These are phyloP conservation scores for Nepenthes mirabilis DNA, from an alignment of 148 eudicot genomes.

Conservation along the genomic window DNA sequence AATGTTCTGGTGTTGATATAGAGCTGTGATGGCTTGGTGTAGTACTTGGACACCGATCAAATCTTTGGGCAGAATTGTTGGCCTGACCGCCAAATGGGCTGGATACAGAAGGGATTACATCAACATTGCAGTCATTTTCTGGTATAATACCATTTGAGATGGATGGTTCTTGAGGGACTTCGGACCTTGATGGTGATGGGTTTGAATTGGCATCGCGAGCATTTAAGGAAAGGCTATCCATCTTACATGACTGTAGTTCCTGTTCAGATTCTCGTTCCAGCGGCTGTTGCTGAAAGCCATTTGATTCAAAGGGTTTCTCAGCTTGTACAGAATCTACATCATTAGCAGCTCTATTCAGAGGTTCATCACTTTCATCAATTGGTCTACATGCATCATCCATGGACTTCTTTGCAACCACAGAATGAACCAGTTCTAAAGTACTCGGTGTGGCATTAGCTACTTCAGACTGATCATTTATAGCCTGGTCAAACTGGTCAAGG, in stretches of 20 bases:
- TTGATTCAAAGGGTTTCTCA: slow-evolving; percentile 8
- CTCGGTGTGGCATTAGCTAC: slow-evolving; percentile 11
- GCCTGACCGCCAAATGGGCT: slow-evolving; percentile 13
- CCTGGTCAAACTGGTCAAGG: slow-evolving; percentile 14
- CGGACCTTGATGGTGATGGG: slow-evolving; percentile 10
- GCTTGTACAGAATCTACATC: slow-evolving; percentile 10
- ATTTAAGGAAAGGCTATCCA: slow-evolving; percentile 23
- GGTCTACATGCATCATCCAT: slow-evolving; percentile 14
- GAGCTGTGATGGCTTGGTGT: slow-evolving; percentile 12
- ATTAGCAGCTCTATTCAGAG: slow-evolving; percentile 12
- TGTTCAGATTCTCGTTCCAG: slow-evolving; percentile 14
- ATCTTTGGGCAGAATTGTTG: slow-evolving; percentile 17
- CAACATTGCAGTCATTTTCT: slow-evolving; percentile 10
- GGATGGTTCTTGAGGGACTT: slow-evolving; percentile 11
- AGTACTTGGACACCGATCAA: slow-evolving; percentile 13
- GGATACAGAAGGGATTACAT: slow-evolving; percentile 11
- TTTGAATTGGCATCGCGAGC: slow-evolving; percentile 18
- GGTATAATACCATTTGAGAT: slow-evolving; percentile 7
- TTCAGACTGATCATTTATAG: slow-evolving; percentile 13
- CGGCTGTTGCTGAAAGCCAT: slow-evolving; percentile 15
- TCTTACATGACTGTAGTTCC: slow-evolving; percentile 16
- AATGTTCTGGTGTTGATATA: slow-evolving; percentile 10
- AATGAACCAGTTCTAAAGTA: slow-evolving; percentile 6
- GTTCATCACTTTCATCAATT: slow-evolving; percentile 9
- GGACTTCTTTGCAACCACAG: slow-evolving; percentile 6